phyloP scores from a whole-genome alignment of 164 flowering plant genomes.

The Vitis labrusca region DNA sequence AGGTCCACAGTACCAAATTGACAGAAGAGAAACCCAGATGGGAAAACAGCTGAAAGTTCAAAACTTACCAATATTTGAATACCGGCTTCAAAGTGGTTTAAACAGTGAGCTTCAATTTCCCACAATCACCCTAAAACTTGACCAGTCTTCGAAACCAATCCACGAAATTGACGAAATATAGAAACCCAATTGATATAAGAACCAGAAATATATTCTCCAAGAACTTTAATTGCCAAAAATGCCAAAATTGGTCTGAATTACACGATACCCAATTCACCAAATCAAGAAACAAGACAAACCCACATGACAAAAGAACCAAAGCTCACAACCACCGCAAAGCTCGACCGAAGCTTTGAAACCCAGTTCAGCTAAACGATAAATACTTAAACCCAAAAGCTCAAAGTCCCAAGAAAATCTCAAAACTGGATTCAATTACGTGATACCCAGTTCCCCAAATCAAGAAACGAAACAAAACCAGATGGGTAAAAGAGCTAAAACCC shows the following conservation, averaged over 20 bases:
- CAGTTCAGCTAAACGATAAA: not conserved
- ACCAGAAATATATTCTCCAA: too few species aligned
- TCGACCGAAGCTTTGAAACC: not conserved
- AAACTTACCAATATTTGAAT: too few species aligned
- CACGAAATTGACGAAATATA: not conserved
- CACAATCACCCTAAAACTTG: too few species aligned
- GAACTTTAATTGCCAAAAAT: not conserved
- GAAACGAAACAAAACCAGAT: constrained; percentile 9
- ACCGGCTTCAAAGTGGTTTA: too few species aligned
- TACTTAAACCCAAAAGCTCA: not conserved
- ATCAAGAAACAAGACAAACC: constrained; percentile 9
- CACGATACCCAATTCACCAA: constrained; percentile 16
- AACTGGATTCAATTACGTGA: not conserved
- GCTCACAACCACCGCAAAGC: not conserved
- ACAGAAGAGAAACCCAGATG: too few species aligned
- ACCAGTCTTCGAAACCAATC: not conserved
- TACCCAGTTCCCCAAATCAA: constrained; percentile 9
- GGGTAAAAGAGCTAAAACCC: not conserved
- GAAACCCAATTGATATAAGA: not conserved
- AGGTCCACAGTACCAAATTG: too few species aligned
- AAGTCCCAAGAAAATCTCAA: not conserved
- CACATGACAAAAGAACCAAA: not conserved
- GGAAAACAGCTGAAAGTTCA: too few species aligned
- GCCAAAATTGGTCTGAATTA: not conserved
- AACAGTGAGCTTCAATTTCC: too few species aligned